Percentiles rank a stretch among this genome's conserved stretches.
Evolutionary conservation across 2,329 filamentous ascomycete genomes (phyloP).

Genomic region (Gnomoniopsis sp.): DNA sequence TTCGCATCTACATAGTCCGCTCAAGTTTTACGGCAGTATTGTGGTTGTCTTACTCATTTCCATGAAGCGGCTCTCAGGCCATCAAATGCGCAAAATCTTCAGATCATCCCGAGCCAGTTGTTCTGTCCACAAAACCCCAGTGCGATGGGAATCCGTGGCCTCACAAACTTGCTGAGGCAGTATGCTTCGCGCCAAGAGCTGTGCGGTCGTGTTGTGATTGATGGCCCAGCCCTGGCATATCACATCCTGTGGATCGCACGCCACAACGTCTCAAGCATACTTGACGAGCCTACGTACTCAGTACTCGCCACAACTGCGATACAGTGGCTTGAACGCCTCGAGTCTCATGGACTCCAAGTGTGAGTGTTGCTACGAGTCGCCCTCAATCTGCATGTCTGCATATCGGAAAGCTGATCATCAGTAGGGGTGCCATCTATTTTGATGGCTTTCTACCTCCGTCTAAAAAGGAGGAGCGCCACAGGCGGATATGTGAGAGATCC

Average conservation of each 20-base stretch:
- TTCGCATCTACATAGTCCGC: neutral
- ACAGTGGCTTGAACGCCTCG: slow-evolving; percentile 22
- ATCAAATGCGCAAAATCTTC: neutral
- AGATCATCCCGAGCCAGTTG: neutral
- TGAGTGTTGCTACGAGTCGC: slow-evolving; percentile 2
- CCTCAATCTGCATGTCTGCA: neutral
- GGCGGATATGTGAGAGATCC: slow-evolving; percentile 57
- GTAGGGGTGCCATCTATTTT: slow-evolving; percentile 72
- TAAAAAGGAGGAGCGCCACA: slow-evolving; percentile 61
- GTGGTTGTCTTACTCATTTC: neutral
- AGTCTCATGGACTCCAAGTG: slow-evolving; percentile 16
- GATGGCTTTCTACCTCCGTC: slow-evolving; percentile 72
- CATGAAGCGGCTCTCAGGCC: neutral
- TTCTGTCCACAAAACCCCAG: neutral
- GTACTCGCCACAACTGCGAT: slow-evolving; percentile 20
- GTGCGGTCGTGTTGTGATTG: slow-evolving; percentile 21
- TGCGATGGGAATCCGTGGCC: slow-evolving; percentile 25
- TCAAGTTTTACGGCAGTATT: neutral
- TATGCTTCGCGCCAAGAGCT: slow-evolving; percentile 20
- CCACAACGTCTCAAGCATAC: slow-evolving; percentile 11
- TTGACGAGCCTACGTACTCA: slow-evolving; percentile 21
- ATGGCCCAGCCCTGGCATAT: slow-evolving; percentile 27
- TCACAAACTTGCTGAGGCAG: slow-evolving; percentile 21
- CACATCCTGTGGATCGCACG: slow-evolving; percentile 19
- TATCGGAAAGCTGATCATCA: slow-evolving; percentile 14